A percentile compares a stretch with the other conserved stretches of the same genome.
Evolutionary conservation across 2,329 filamentous ascomycete genomes (phyloP).

Genomic region (Aspergillus nomiae): DNA sequence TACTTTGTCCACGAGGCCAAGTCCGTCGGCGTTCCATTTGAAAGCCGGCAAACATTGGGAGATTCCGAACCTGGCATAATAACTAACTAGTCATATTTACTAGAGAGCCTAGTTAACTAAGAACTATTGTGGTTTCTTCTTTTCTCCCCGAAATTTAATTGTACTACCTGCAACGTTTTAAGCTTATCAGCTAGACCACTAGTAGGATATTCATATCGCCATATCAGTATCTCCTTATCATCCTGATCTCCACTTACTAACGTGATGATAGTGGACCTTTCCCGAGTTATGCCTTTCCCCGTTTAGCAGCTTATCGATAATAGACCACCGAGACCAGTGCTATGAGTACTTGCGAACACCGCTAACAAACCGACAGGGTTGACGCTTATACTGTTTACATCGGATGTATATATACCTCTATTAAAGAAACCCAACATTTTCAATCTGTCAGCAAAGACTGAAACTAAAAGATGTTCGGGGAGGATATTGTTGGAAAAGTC

Average conservation of each 20-base stretch:
- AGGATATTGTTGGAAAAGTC: too few species aligned
- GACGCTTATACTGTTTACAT: too few species aligned
- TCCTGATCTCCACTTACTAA: neutral
- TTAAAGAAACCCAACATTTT: neutral
- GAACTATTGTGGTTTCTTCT: too few species aligned
- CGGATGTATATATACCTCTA: too few species aligned
- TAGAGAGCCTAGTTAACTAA: too few species aligned
- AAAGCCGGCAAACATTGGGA: neutral
- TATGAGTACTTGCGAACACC: too few species aligned
- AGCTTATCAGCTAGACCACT: neutral
- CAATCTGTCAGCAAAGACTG: neutral
- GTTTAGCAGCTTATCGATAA: neutral
- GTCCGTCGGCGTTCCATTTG: neutral
- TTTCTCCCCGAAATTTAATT: too few species aligned
- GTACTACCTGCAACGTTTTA: neutral
- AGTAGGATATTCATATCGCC: neutral
- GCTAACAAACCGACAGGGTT: too few species aligned
- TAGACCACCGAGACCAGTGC: too few species aligned
- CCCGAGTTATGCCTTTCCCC: neutral
- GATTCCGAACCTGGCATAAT: neutral
- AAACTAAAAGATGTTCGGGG: neutral
- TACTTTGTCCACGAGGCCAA: neutral
- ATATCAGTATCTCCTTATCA: neutral
- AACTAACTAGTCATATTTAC: too few species aligned
- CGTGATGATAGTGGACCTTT: neutral